These are phyloP conservation scores for Nicotiana attenuata DNA, from an alignment of 257 asterid genomes.

Conservation along the genomic window DNA sequence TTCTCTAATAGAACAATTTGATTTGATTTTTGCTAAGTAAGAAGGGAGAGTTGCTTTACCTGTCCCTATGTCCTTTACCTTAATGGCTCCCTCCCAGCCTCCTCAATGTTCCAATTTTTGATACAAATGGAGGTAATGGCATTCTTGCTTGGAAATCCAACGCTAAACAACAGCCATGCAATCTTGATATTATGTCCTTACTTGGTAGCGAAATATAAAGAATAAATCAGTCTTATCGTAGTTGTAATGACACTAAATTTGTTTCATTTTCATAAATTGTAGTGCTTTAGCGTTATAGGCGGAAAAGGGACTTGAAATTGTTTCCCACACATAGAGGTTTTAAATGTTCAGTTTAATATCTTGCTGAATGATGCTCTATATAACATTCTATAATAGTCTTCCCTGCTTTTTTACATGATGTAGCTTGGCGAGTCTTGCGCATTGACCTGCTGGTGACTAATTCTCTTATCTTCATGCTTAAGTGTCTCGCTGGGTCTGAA, in stretches of 20 bases:
- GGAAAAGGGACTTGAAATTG: not conserved
- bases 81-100: not conserved
- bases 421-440: not conserved
- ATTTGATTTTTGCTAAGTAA: too few species aligned
- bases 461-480: not conserved
- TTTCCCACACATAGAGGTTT: not conserved
- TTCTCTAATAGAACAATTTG: too few species aligned
- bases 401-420: not conserved
- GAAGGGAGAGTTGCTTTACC: not conserved
- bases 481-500: not conserved
- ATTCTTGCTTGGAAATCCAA: not conserved
- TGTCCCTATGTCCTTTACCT: not conserved
- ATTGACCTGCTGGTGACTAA: not conserved
- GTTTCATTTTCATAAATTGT: too few species aligned
- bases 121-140: not conserved
- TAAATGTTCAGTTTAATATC: not conserved
- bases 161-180: not conserved
- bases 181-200: not conserved
- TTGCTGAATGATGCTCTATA: not conserved
- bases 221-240: too few species aligned
- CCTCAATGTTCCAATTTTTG: not conserved
- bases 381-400: not conserved
- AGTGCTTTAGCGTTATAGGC: not conserved
- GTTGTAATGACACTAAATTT: not conserved
- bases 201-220: not conserved